Percentiles rank a stretch among this genome's conserved stretches.
phyloP scores from a whole-genome alignment of 306 rosid species.

The Citrullus mucosospermus region DNA sequence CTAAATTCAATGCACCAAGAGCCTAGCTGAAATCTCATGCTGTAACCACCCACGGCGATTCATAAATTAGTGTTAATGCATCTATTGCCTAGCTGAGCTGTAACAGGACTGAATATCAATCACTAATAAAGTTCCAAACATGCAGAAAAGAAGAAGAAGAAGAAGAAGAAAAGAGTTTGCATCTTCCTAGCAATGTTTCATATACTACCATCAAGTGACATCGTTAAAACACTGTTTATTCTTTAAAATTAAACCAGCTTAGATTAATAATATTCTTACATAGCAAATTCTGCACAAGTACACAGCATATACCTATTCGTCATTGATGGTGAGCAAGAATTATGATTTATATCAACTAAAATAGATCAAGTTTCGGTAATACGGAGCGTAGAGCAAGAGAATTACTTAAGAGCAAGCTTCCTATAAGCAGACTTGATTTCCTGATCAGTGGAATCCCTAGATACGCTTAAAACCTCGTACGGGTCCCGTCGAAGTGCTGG shows the following conservation, averaged over 20 bases:
- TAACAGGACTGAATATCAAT: not conserved
- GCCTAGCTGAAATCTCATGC: not conserved
- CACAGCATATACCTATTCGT: not conserved
- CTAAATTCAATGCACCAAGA: not conserved
- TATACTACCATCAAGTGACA: not conserved
- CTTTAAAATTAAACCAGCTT: not conserved
- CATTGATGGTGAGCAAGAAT: not conserved
- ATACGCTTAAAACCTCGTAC: slow-evolving; percentile 67
- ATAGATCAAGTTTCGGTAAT: not conserved
- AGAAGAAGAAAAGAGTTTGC: not conserved
- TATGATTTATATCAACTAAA: not conserved
- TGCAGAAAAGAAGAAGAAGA: not conserved
- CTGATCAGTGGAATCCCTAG: slow-evolving; percentile 72
- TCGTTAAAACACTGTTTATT: not conserved
- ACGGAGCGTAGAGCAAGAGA: not conserved
- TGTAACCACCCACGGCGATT: not conserved
- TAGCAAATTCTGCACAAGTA: not conserved
- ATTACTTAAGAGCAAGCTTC: slow-evolving; percentile 92
- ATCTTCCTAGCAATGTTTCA: not conserved
- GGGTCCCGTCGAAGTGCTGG: slow-evolving; percentile 81
- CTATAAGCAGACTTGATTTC: slow-evolving; percentile 90
- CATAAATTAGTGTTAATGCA: not conserved
- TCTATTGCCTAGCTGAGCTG: not conserved
- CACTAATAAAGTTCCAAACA: not conserved
- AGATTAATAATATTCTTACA: not conserved